Evolutionary conservation across 2,329 filamentous ascomycete genomes (phyloP).

Genomic region (Cercospora beticola): DNA sequence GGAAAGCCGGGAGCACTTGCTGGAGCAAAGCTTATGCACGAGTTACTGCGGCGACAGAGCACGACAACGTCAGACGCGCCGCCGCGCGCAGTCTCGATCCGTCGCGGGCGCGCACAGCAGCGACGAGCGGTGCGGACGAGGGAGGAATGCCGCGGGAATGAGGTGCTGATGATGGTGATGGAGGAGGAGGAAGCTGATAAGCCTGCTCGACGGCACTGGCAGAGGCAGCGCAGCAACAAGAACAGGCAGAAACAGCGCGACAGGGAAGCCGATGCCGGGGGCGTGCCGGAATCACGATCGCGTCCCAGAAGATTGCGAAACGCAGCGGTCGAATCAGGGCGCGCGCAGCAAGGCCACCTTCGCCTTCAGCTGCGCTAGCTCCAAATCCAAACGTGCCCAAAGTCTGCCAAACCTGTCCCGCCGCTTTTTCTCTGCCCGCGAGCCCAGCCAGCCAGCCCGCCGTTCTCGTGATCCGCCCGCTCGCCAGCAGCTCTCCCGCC

Average conservation of each 20-base stretch:
- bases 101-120: background rate
- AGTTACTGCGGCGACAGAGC: background rate
- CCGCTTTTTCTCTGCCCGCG: background rate
- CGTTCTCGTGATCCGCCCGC: background rate
- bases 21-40: slow-evolving; percentile 6
- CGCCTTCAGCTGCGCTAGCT: background rate
- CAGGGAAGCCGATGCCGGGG: background rate
- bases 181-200: background rate
- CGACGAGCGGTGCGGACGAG: background rate
- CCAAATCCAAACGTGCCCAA: background rate
- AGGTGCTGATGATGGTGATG: background rate
- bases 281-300: background rate
- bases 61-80: background rate
- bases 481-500: background rate
- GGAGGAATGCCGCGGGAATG: background rate
- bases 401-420: background rate
- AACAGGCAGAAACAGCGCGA: background rate
- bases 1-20: background rate
- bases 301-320: slow-evolving; percentile 1
- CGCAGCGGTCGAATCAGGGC: background rate
- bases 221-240: background rate
- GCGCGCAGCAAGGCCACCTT: background rate
- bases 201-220: background rate
- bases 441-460: background rate
- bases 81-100: background rate